Evolutionary conservation across 169 alveolate species (phyloP), one percentile per base, ranked within the genome.

Genomic region (Cyclospora cayetanensis): DNA sequence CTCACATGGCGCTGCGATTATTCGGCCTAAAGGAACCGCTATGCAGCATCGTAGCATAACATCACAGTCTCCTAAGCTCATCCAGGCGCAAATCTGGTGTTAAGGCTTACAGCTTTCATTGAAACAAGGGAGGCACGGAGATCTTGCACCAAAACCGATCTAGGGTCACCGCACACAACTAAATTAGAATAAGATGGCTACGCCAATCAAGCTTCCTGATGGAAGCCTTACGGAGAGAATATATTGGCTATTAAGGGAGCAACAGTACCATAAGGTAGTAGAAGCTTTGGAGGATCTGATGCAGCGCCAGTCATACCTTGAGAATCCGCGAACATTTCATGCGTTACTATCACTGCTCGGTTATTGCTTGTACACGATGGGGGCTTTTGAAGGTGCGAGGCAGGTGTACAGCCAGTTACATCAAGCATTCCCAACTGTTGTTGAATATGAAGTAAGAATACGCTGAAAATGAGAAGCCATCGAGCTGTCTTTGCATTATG

Each of bases 311-410:
- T 35, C 27, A 20, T 9, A 50, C 42, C 55, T 63, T 20, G 76
- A 20, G 4, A 76, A 80, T 2, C 31, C 43, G 18, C 4, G 35
- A 25, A 25, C 20, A 39, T 35, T 27, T 20, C 42, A 53, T 12
- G n/a, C 90, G 22, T 42, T 89, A 46, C 22, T 50, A 9, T 39
- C 83, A 29, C 25, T 89, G 63, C 89, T 89, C 15, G 93, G 60
- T 9, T 89, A 89, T 46, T 89, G 83, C 53, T 35, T 46, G 9
- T 89, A 89, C 46, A 70, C 29, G 83, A 66, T 37, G 41, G 31
- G 55, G 53, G 74, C 52, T n/a, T 89, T 74, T 55, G 74, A 37
- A 43, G 82, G 39, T 43, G 93, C 93, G 20, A 82, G 72, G 43
- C 80, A 50, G 25, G 34, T 53, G 4, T 89, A 89, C 74, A 80